Evolutionary conservation across 2,329 filamentous ascomycete genomes (phyloP).

Genomic region (Penicillium expansum): DNA sequence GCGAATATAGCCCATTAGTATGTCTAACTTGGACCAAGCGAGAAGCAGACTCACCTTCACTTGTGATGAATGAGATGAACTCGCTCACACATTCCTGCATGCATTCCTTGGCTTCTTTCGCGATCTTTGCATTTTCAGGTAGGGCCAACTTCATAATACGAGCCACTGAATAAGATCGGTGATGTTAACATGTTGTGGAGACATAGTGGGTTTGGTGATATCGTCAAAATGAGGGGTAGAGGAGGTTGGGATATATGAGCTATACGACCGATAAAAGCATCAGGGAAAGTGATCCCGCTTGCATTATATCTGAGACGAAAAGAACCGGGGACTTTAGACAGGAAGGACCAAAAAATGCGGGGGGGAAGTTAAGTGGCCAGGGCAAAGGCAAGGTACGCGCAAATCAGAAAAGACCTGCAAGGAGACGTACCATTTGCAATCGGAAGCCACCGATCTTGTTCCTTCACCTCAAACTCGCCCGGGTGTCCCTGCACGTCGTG

Average conservation of each 20-base stretch:
- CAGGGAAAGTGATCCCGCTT: background rate
- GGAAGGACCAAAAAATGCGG: constrained; percentile 20
- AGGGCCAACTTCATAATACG: constrained; percentile 98
- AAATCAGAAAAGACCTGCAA: constrained; percentile 50
- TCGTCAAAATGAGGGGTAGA: background rate
- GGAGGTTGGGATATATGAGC: background rate
- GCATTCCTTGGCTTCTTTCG: constrained; percentile 98
- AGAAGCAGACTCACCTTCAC: constrained; percentile 70
- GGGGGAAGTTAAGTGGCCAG: constrained; percentile 30
- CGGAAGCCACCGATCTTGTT: constrained; percentile 98
- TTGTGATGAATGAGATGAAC: constrained; percentile 99
- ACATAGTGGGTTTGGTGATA: background rate
- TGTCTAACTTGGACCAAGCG: background rate
- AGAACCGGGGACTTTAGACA: background rate
- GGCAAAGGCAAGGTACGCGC: constrained; percentile 47
- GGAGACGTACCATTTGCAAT: constrained; percentile 95
- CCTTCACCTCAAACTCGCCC: constrained; percentile 98
- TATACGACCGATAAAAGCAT: background rate
- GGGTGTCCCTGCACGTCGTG: constrained; percentile 65
- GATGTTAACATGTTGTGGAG: constrained; percentile 21
- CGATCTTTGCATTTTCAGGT: constrained; percentile 97
- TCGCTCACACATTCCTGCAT: constrained; percentile 99
- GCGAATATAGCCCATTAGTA: constrained; percentile 21
- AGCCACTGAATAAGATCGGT: constrained; percentile 79
- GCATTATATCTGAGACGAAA: background rate